Evolutionary conservation across 2,329 filamentous ascomycete genomes (phyloP), one percentile per base, ranked within the genome.

Genomic region (Stylonectria norvegica): DNA sequence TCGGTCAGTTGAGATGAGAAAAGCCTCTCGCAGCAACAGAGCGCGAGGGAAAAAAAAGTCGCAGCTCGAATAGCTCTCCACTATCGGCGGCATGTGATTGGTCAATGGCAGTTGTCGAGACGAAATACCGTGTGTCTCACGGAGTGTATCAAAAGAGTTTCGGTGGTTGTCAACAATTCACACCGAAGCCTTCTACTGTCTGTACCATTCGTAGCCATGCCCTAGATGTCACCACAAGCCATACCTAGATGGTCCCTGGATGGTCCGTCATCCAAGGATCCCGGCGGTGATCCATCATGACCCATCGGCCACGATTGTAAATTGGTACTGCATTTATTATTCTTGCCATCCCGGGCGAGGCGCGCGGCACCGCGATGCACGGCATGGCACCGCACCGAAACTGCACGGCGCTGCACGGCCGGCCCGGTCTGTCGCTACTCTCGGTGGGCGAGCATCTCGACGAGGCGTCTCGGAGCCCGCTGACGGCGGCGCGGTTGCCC

Each of bases 71-170:
- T 4, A 10, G 28, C 12, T 10, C 36, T 22, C 36, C 48, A 42
- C 48, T 62, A 62, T 62, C 58, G 49, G 48, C 34, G 42, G 34
- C 27, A 37, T 46, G 36, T 60, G 56, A 61, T 62, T 62, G 59
- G 59, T 20, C 59, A 62, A 62, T 62, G 52, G 52, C 42, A 43
- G 39, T 27, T 29, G 39, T 36, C 44, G 37, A 53, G 43, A 42
- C 47, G 46, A 50, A 37, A 36, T 48, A 32, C 36, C 49, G 42
- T 41, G 40, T 40, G 39, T 41, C 40, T 43, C 39, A 49, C 45
- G 48, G 52, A 51, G 53, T 56, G 51, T 46, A 45, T 48, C 53
- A 47, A 52, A 22, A 23, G 27, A 30, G 15, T 30, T 15, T 14
- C 27, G 27, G 9, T 30, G 8, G 27, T 30, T 14, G 27, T 15